Base-by-base conservation (phyloP, 1,139 yeast genomes). In the Magnusiomyces suaveolens region DNA sequence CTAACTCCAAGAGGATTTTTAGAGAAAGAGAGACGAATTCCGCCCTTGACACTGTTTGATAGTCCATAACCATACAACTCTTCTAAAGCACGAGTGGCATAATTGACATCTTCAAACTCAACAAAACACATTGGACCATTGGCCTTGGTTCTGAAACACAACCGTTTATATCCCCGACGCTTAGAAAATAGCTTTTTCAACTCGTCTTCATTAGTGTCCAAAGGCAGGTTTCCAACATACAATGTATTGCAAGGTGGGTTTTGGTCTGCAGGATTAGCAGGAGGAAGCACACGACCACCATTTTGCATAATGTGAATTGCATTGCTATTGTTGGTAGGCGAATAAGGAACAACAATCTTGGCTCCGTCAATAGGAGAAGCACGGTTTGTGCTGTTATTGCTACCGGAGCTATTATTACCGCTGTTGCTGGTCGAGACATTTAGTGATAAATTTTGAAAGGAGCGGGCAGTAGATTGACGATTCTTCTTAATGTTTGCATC, bases 121-220 rank as follows among this genome's bases (percentile, higher is more conserved):
- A 92, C 98, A 77, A 92, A 92, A 71, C 98, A 92, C 97, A 92
- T 92, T 54, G 98, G 98, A 1, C 98, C 98, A 60, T 74, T 74
- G 53, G 73, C 73, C 65, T 74, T 74, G 48, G 76, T 73, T 62
- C 97, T 79, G 75, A 92, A 92, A 43, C 96, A 87, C 55, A 92
- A 76, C 56, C 98, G 76, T 67, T 95, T 83, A 74, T 92, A 92
- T 1, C 98, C 98, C 59, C 85, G 82, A 65, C 92, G 96, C 16
- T 89, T 85, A 26, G 94, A 80, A 68, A 92, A 92, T 59, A 92
- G 73, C 33, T 87, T 83, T 62, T 96, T 82, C 61, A 92, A 78
- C 69, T 92, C 98, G 57, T 86, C 87, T 67, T 92, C 98, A 2
- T 95, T 84, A 2, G 97, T 95, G 73, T 92, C 97, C 12, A 96